Evolutionary conservation across 352 stramenopile species (phyloP).

Genomic region (Pythium aquatile): DNA sequence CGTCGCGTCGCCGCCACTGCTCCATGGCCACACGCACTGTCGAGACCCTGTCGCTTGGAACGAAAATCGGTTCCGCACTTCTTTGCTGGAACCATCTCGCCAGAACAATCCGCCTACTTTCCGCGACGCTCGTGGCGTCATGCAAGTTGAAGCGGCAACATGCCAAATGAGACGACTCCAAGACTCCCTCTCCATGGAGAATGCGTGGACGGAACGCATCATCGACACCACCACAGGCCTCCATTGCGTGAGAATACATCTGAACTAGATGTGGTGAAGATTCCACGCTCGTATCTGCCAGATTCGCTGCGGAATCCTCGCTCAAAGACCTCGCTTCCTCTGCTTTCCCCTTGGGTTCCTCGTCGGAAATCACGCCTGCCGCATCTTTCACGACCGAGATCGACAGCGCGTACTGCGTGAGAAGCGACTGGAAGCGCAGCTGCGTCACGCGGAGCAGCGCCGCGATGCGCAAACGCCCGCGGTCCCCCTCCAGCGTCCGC

Average conservation of each 20-base stretch:
- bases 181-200: constrained; percentile 32
- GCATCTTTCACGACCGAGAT: neutral
- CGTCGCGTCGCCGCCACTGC: constrained; percentile 6
- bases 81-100: constrained; percentile 32
- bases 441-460: constrained; percentile 16
- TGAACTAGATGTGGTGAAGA: neutral
- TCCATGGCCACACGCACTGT: constrained; percentile 1
- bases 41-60: constrained; percentile 1
- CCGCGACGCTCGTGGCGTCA: neutral
- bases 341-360: neutral
- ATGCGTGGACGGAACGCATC: constrained; percentile 28
- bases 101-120: constrained; percentile 16
- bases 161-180: constrained; percentile 23
- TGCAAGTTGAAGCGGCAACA: neutral
- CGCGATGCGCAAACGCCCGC: constrained; percentile 17
- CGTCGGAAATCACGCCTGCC: neutral
- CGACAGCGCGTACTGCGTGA: neutral
- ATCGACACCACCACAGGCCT: neutral
- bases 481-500: constrained; percentile 19
- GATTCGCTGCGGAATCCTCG: constrained; percentile 23
- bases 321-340: neutral
- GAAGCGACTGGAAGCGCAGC: constrained; percentile 5
- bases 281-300: constrained; percentile 6
- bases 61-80: neutral
- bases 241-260: neutral